phyloP scores from a whole-genome alignment of 306 rosid genomes.

The Trichosanthes cucumerina region DNA sequence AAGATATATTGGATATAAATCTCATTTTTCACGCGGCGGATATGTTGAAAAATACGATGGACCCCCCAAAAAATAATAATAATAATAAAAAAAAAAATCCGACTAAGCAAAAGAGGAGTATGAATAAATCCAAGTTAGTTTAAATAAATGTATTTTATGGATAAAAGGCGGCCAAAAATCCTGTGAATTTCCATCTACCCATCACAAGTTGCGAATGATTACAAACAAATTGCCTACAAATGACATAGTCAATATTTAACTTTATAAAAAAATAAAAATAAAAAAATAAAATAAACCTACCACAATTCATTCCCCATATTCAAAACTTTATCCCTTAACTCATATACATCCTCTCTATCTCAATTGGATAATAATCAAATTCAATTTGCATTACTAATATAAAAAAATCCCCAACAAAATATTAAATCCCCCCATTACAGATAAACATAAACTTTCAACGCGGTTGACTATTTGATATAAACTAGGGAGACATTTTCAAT shows the following conservation, averaged over 20 bases:
- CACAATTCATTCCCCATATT: conserved; percentile 3
- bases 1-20: neutral
- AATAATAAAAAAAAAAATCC: neutral
- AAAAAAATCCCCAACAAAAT: neutral
- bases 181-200: conserved; percentile 7
- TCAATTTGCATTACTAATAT: neutral
- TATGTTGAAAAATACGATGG: neutral
- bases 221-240: neutral
- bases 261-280: too few species aligned
- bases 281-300: too few species aligned
- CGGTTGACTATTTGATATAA: neutral
- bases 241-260: neutral
- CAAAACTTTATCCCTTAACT: neutral
- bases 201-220: conserved; percentile 5
- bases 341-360: neutral
- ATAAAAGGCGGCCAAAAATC: neutral
- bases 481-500: neutral
- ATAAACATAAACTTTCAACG: neutral
- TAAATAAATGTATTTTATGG: neutral
- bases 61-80: neutral
- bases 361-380: neutral
- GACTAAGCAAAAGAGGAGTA: neutral
- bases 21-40: neutral
- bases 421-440: neutral
- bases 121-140: neutral